phyloP scores from a whole-genome alignment of 1,284 basidiomycete genomes.

The Malassezia equina region DNA sequence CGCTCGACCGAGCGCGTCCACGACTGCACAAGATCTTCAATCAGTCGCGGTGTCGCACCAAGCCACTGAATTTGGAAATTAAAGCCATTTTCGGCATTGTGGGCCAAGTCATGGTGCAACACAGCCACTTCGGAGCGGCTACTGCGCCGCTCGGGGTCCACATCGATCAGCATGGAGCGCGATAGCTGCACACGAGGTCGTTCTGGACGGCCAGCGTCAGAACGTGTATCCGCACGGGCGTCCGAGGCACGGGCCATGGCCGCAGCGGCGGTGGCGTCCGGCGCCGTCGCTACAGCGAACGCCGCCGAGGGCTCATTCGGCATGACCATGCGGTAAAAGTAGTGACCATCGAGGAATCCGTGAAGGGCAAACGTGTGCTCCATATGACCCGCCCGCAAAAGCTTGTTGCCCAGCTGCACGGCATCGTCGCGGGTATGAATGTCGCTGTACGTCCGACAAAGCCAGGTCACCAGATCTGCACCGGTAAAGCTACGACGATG shows the following conservation, averaged over 20 bases:
- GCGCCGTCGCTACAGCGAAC: not conserved
- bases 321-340: slow-evolving; percentile 33
- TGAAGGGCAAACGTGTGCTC: slow-evolving; percentile 39
- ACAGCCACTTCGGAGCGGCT: slow-evolving; percentile 44
- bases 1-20: slow-evolving; percentile 78
- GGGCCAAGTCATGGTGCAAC: slow-evolving; percentile 44
- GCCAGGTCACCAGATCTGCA: slow-evolving; percentile 42
- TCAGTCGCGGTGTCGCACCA: slow-evolving; percentile 84
- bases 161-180: slow-evolving; percentile 39
- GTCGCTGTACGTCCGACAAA: slow-evolving; percentile 37
- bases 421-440: slow-evolving; percentile 39
- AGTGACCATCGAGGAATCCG: slow-evolving; percentile 45
- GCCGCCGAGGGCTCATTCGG: not conserved
- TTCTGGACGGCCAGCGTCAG: not conserved
- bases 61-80: slow-evolving; percentile 82
- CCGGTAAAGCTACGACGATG: slow-evolving; percentile 43
- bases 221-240: slow-evolving; percentile 16
- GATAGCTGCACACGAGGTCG: slow-evolving; percentile 26
- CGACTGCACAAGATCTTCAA: slow-evolving; percentile 75
- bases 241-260: slow-evolving; percentile 5
- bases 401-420: slow-evolving; percentile 27
- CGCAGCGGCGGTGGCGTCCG: not conserved
- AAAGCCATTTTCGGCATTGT: slow-evolving; percentile 47
- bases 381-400: slow-evolving; percentile 35
- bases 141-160: slow-evolving; percentile 34